These are phyloP conservation scores for Sporobolomyces pararoseus DNA, from an alignment of 768 basidiomycete genomes.

Conservation along the genomic window DNA sequence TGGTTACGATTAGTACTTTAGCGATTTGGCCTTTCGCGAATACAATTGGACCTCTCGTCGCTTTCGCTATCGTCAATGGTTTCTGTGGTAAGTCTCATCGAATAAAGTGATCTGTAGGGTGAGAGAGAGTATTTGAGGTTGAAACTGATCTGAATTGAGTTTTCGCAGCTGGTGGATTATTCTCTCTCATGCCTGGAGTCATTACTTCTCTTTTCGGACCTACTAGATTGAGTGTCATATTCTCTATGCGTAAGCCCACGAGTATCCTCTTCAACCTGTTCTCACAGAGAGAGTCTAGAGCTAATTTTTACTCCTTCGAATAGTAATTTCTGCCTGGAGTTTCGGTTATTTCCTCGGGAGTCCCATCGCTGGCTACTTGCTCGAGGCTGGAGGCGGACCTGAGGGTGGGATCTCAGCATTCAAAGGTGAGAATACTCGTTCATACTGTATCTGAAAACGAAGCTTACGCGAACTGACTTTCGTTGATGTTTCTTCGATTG, in stretches of 20 bases:
- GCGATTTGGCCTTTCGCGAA: conserved; percentile 46
- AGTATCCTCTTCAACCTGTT: conserved; percentile 20
- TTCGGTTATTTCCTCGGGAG: conserved; percentile 37
- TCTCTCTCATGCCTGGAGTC: conserved; percentile 44
- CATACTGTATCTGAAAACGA: neutral
- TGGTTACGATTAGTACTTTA: conserved; percentile 40
- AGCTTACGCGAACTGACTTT: neutral
- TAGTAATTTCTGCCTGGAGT: neutral
- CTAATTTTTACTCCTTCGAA: neutral
- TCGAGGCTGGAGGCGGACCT: conserved; percentile 45
- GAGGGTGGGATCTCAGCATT: conserved; percentile 40
- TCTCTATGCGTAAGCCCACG: conserved; percentile 41
- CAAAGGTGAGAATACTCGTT: conserved; percentile 3
- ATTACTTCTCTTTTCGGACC: conserved; percentile 37
- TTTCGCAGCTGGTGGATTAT: conserved; percentile 36
- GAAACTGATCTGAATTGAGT: neutral
- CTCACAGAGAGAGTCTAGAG: neutral
- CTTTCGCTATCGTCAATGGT: conserved; percentile 43
- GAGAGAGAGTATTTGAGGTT: too few species aligned
- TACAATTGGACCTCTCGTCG: conserved; percentile 39
- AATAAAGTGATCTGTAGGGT: too few species aligned
- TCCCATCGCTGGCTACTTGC: conserved; percentile 45
- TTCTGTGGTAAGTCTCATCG: conserved; percentile 20
- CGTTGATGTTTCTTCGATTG: neutral
- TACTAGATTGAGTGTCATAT: conserved; percentile 20